phyloP scores from a whole-genome alignment of 371 early-diverging fungal genomes.

The Mucor racemosus region DNA sequence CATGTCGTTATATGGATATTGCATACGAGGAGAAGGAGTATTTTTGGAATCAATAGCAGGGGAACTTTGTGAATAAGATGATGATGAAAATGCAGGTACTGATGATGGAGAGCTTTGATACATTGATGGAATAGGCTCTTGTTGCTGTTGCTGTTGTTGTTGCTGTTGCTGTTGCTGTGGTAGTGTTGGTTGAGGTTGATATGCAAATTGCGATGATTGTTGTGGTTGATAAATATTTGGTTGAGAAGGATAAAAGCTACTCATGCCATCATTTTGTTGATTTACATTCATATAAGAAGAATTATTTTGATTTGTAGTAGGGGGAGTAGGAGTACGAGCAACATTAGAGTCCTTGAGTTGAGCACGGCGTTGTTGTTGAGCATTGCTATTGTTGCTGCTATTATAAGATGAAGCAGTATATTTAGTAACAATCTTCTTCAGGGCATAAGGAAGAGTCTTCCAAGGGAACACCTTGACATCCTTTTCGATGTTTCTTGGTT shows the following conservation, averaged over 20 bases:
- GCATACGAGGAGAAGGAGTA: neutral
- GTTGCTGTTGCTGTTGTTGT: neutral
- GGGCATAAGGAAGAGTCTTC: conserved; percentile 67
- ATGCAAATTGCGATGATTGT: conserved; percentile 3
- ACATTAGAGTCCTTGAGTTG: neutral
- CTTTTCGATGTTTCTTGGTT: conserved; percentile 86
- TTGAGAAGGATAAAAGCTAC: conserved; percentile 1
- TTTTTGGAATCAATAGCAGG: neutral
- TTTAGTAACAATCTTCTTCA: conserved; percentile 78
- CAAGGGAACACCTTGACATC: conserved; percentile 40
- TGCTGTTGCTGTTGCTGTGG: neutral
- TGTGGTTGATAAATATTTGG: conserved; percentile 2
- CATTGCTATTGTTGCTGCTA: neutral
- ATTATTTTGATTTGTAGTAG: neutral
- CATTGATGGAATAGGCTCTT: neutral
- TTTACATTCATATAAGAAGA: neutral
- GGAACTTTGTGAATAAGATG: neutral
- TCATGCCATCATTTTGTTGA: neutral
- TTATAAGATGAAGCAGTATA: conserved; percentile 48
- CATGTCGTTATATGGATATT: neutral
- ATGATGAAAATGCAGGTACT: neutral
- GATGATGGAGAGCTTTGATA: conserved; percentile 4
- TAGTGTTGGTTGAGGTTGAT: neutral
- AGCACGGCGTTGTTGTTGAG: conserved; percentile 5
- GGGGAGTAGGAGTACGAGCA: neutral